A percentile compares a stretch with the other conserved stretches of the same genome.
Evolutionary conservation across 768 basidiomycete species (phyloP).

Genomic region (Hemileccinum rubropunctum): DNA sequence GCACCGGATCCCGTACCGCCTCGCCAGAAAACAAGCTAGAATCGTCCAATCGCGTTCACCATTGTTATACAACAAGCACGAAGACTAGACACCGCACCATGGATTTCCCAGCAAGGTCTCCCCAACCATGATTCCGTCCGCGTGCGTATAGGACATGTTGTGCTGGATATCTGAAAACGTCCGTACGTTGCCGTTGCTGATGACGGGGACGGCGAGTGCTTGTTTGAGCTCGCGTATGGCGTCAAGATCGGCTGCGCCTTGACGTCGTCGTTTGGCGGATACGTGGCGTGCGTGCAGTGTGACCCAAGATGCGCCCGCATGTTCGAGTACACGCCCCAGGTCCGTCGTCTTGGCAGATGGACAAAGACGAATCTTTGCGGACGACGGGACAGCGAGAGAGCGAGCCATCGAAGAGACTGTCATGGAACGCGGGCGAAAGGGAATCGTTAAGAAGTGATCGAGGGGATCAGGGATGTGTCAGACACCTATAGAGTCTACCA

Average conservation of each 20-base stretch:
- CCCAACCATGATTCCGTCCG: conserved; percentile 80
- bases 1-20: conserved; percentile 56
- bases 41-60: neutral
- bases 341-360: conserved; percentile 53
- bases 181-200: conserved; percentile 81
- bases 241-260: conserved; percentile 66
- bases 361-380: conserved; percentile 61
- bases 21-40: conserved; percentile 55
- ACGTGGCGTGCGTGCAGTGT: conserved; percentile 75
- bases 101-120: conserved; percentile 76
- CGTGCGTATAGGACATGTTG: conserved; percentile 55
- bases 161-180: conserved; percentile 50
- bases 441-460: neutral
- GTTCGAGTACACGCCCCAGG: conserved; percentile 56
- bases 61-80: neutral
- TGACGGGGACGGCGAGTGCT: conserved; percentile 50
- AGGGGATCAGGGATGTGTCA: neutral
- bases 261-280: conserved; percentile 64
- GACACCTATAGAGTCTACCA: conserved; percentile 62
- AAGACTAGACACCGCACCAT: conserved; percentile 41
- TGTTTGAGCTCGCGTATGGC: conserved; percentile 58
- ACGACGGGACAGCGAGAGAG: conserved; percentile 62
- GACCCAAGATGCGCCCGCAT: conserved; percentile 66
- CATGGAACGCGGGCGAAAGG: neutral
- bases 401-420: conserved; percentile 63